Conservation (phyloP, 2,329 filamentous ascomycete genomes). For the Chaetomiaceae sp. region DNA sequence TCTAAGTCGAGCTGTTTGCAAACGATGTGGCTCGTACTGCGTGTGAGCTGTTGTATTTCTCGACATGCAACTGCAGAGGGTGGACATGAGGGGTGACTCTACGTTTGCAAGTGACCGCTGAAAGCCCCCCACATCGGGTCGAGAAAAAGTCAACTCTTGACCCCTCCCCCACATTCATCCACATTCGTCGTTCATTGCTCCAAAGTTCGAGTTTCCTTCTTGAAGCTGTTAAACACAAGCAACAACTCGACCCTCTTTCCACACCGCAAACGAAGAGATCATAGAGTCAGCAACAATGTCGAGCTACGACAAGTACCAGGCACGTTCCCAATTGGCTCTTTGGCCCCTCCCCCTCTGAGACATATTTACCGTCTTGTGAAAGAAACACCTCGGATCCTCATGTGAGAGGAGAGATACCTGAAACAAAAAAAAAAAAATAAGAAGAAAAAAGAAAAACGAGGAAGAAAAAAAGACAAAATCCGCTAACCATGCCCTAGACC, state of each 20-base stretch:
- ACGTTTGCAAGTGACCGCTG: not conserved
- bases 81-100: not conserved
- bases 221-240: too few relatives aligned
- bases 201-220: too few relatives aligned
- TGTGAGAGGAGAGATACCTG: too few relatives aligned
- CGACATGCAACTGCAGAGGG: not conserved
- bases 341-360: too few relatives aligned
- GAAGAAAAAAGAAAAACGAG: too few relatives aligned
- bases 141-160: not conserved
- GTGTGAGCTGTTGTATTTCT: not conserved
- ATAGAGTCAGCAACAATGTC: slow-evolving; percentile 19
- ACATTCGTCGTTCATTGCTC: too few relatives aligned
- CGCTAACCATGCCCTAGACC: slow-evolving; percentile 41
- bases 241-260: too few relatives aligned
- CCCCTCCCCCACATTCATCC: slow-evolving; percentile 15
- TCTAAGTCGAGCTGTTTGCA: not conserved
- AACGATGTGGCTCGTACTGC: not conserved
- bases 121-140: not conserved
- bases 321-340: not conserved
- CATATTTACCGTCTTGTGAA: too few relatives aligned
- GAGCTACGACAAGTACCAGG: slow-evolving; percentile 26
- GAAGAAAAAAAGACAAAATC: too few relatives aligned
- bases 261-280: not conserved
- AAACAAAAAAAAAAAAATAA: too few relatives aligned
- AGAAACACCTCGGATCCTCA: too few relatives aligned